Base-by-base conservation (phyloP, 371 early-diverging fungal species). In the Mortierella sp. region DNA sequence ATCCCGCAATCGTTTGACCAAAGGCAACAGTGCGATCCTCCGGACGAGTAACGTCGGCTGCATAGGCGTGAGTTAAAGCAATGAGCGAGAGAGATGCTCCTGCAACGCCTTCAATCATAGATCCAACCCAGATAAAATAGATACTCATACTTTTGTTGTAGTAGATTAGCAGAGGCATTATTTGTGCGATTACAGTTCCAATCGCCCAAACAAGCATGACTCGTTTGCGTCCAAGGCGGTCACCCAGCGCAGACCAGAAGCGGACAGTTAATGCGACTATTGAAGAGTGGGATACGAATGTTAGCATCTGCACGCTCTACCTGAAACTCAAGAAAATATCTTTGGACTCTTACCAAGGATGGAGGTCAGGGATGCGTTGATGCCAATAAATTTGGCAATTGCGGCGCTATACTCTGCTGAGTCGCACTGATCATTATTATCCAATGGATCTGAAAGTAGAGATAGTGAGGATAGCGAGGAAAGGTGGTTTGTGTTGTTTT, bases 361-460 rank as follows among this genome's bases (percentile, higher is more conserved):
- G 4, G 72, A 47, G 1, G 69, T 21, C 13, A 72, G 5, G 2
- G 72, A 67, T 16, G 38, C 52, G 33, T 41, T 10, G 22, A 77
- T 72, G 38, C 77, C 68, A 24, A 43, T 1, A 24, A 77, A 77
- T 55, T 72, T 72, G 5, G 77, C 72, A 60, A 76, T 67, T 1
- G 77, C 72, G 1, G 69, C 69, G 28, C 77, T 77, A 28, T 77
- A 72, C 69, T 77, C 72, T 13, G 72, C 58, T 16, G 77, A 68
- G 21, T 77, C 63, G 21, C 77, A 77, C 7, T 33, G 70, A 40
- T 33, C n/a, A 28, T 59, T 47, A 3, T 28, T 61, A n/a, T 24
- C 36, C n/a, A 53, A 50, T 6, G 11, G 67, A n/a, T 48, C 50
- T 3, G 4, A 13, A 21, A n/a, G 10, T 15, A 24, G 33, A 6